These are phyloP conservation scores for Boletus rubescentipes DNA, from an alignment of 768 basidiomycete genomes.

Conservation along the genomic window DNA sequence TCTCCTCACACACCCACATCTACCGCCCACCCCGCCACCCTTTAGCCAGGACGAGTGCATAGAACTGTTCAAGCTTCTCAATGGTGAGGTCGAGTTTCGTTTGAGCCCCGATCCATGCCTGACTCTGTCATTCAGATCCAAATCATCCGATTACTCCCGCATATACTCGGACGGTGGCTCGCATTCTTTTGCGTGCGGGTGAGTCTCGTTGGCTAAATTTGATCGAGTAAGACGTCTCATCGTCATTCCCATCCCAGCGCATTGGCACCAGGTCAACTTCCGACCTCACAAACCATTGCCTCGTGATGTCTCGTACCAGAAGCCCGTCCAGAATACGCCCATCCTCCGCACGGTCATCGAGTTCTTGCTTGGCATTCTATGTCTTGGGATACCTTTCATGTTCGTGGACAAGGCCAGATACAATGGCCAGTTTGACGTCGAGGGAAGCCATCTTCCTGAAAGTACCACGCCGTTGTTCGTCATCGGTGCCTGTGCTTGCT, in stretches of 20 bases:
- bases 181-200: slow-evolving; percentile 70
- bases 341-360: slow-evolving; percentile 55
- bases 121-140: slow-evolving; percentile 13
- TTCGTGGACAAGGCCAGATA: slow-evolving; percentile 55
- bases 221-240: background rate
- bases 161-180: slow-evolving; percentile 64
- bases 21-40: slow-evolving; percentile 51
- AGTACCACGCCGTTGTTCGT: slow-evolving; percentile 58
- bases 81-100: slow-evolving; percentile 20
- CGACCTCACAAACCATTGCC: slow-evolving; percentile 68
- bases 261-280: slow-evolving; percentile 72
- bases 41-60: slow-evolving; percentile 78
- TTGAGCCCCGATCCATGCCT: background rate
- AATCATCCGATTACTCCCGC: slow-evolving; percentile 34
- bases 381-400: slow-evolving; percentile 78
- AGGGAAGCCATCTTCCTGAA: slow-evolving; percentile 46
- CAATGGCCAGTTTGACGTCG: slow-evolving; percentile 55
- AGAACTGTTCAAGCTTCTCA: slow-evolving; percentile 63
- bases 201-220: slow-evolving; percentile 25
- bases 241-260: slow-evolving; percentile 34
- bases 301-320: slow-evolving; percentile 41
- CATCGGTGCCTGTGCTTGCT: slow-evolving; percentile 62
- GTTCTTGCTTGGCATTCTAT: slow-evolving; percentile 59
- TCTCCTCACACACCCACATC: slow-evolving; percentile 56
- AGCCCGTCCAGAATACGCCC: slow-evolving; percentile 29